Evolutionary conservation across 805 yeast genomes (phyloP).

Genomic region (Starmerella floricola): DNA sequence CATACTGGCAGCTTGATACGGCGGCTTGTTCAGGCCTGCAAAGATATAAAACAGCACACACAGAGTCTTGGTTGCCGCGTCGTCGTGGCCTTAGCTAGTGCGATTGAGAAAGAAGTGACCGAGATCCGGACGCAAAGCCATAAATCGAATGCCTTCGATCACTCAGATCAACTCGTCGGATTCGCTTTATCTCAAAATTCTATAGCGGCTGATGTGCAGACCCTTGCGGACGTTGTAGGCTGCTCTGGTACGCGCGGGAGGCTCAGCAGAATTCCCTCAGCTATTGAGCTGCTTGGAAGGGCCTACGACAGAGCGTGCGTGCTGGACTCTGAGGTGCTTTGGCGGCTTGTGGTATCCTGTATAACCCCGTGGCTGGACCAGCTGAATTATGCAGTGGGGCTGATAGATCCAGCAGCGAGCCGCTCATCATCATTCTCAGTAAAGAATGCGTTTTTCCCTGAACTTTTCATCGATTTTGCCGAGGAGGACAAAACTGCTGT

Average conservation of each 20-base stretch:
- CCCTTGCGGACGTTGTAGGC: conserved; percentile 17
- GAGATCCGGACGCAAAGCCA: background rate
- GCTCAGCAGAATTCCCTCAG: conserved; percentile 9
- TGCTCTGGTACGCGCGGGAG: conserved; percentile 10
- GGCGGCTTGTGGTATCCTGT: conserved; percentile 13
- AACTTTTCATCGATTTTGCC: conserved; percentile 12
- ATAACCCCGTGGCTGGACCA: conserved; percentile 19
- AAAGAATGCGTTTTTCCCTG: conserved; percentile 11
- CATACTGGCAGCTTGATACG: conserved; percentile 8
- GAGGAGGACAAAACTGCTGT: background rate
- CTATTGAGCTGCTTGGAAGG: conserved; percentile 11
- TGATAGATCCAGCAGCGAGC: background rate
- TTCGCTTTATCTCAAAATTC: background rate
- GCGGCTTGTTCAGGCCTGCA: conserved; percentile 9
- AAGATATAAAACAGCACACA: conserved; percentile 2
- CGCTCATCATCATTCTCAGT: background rate
- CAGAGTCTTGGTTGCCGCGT: background rate
- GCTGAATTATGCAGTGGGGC: conserved; percentile 16
- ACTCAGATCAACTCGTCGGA: background rate
- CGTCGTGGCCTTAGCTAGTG: conserved; percentile 9
- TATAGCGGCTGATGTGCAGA: background rate
- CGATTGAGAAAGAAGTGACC: conserved; percentile 6
- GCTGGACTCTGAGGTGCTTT: conserved; percentile 6
- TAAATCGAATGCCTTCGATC: too few relatives aligned
- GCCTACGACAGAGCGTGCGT: conserved; percentile 5